Evolutionary conservation across 148 eudicot genomes (phyloP).

Genomic region (Bassia scoparia): DNA sequence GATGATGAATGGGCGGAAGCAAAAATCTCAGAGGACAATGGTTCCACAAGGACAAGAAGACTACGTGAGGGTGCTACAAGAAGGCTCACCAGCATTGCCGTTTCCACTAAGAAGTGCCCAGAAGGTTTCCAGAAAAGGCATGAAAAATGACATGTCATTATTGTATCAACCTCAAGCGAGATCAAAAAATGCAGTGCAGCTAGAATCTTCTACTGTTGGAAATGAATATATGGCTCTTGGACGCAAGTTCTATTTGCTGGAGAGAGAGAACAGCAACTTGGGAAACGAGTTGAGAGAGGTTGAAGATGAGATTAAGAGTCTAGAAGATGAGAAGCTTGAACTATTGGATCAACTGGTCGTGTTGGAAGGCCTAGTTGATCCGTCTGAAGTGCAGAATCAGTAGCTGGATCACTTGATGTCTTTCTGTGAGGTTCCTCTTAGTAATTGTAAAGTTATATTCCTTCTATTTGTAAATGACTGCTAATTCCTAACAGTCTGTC

Average conservation of each 20-base stretch:
- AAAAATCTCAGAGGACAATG: slow-evolving; percentile 45
- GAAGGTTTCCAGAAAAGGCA: slow-evolving; percentile 43
- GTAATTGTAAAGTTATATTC: slow-evolving; percentile 17
- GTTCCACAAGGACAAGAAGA: slow-evolving; percentile 37
- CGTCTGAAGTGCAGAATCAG: slow-evolving; percentile 43
- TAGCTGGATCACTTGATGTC: neutral
- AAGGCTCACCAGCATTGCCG: slow-evolving; percentile 27
- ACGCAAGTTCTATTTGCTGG: slow-evolving; percentile 58
- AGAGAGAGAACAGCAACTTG: slow-evolving; percentile 64
- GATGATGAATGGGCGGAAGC: slow-evolving; percentile 47
- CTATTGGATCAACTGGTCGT: slow-evolving; percentile 74
- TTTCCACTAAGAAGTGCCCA: slow-evolving; percentile 31
- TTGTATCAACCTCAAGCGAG: slow-evolving; percentile 41
- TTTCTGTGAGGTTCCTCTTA: neutral
- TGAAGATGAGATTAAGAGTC: slow-evolving; percentile 60
- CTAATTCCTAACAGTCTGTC: slow-evolving; percentile 7
- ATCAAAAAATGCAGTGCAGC: slow-evolving; percentile 36
- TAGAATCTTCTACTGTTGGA: slow-evolving; percentile 45
- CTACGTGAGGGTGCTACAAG: slow-evolving; percentile 40
- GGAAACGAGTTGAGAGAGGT: slow-evolving; percentile 54
- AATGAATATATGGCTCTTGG: slow-evolving; percentile 64
- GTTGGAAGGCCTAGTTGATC: slow-evolving; percentile 79
- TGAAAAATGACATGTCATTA: slow-evolving; percentile 33
- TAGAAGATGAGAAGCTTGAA: slow-evolving; percentile 67
- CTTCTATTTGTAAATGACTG: slow-evolving; percentile 26